Base-by-base conservation (phyloP, 2,329 filamentous ascomycete genomes). In the Pseudonectria buxi region DNA sequence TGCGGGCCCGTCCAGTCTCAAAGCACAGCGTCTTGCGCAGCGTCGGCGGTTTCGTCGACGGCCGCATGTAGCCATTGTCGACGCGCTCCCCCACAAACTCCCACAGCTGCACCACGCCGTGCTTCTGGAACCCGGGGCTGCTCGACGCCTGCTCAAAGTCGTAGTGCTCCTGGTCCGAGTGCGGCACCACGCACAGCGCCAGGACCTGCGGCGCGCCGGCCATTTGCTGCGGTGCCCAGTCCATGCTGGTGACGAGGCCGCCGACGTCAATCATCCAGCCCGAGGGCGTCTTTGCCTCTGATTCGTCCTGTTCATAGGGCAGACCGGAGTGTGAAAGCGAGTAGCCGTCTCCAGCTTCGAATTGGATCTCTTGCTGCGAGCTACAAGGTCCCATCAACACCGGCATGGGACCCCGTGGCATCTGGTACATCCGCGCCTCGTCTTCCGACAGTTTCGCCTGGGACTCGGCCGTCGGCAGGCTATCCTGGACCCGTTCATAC, bases 231-330 rank as follows among this genome's bases (percentile, higher is more conserved):
- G 69, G 67, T 1, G 67, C 69, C 75, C 75, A 79, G 30, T 64
- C 67, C 54, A 78, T 67, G 16, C 65, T 60, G 4, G 71, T 54
- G 4, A 74, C 65, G 11, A 76, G 62, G 32, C 74, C 74, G 10
- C 71, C 73, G 0, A 67, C 61, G 39, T 79, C 69, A 11, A 79
- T 48, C 44, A 76, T 57, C 71, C 71, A 77, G 4, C 71, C 72
- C 55, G 44, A 62, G 44, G 46, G 49, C 18, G 43, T 32, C n/a
- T 52, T 55, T 24, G 41, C 36, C 10, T 45, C 38, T 6, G 39
- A 32, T 2, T 45, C 33, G n/a, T 58, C 48, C 9, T 51, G 40
- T 5, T 54, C 44, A 14, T 57, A 43, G 1, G 58, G 54, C 7
- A 63, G 30, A 0, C 59, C 59, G 0, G 46, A 45, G 7, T 59